Base-by-base conservation (phyloP, 495 filamentous ascomycete genomes). In the Chaetomidium leptoderma region DNA sequence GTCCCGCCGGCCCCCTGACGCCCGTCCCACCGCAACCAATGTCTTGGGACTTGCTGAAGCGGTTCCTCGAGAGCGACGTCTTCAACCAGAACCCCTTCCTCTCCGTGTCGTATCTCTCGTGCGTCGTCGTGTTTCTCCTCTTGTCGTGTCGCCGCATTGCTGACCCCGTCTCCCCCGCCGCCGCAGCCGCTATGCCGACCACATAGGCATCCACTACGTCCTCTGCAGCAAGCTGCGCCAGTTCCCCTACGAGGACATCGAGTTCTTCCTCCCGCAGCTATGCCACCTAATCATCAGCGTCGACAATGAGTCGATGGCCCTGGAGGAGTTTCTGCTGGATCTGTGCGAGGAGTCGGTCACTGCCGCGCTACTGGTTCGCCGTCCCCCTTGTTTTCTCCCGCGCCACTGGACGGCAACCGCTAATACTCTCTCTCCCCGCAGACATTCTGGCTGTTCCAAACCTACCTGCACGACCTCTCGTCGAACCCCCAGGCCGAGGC, bases 401-500 rank as follows among this genome's bases (percentile, higher is more conserved):
- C 46, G 19, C 11, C 8, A 13, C 21, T 19, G 16, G 11, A 19
- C 21, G n/a, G 17, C 33, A 10, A 0, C 42, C 36, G 57, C 63
- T 67, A 58, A 60, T 33, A 24, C 51, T 11, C 26, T 17, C 33
- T 57, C 19, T n/a, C n/a, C n/a, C n/a, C 14, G 57, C 71, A 90
- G 87, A 90, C 87, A 30, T 90, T 90, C 70, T 90, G 87, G 87
- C 77, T 89, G 52, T 88, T 90, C 73, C 87, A 90, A 71, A 89
- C 86, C 32, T 88, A 90, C 72, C 80, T 90, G 8, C 86, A 85
- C 71, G 87, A 90, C 65, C 81, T 90, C 55, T 78, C 84, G 44
- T 71, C 76, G 58, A 86, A 84, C 49, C 86, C 87, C 7, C 83
- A 85, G 65, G 79, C 84, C 44, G 77, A 82, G 48, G 78, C 83